Base-by-base conservation (phyloP, 768 basidiomycete genomes). In the Tubosaeta brunneosetosa region DNA sequence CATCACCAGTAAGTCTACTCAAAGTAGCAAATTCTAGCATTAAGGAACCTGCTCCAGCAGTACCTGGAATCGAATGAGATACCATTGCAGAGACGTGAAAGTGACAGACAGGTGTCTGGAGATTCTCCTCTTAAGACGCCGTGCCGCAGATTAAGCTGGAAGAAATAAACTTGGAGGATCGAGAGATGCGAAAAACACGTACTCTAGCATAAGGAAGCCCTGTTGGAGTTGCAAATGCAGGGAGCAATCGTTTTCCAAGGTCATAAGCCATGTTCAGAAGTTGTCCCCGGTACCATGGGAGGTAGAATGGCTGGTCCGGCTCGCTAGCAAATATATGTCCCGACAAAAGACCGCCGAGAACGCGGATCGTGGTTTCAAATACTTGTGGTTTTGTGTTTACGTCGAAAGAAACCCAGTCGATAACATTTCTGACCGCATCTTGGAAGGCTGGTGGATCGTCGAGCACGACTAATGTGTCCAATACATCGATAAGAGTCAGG, bases 351-450 rank as follows among this genome's bases (percentile, higher is more conserved):
- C 93, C 92, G 3, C 97, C 97, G 9, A 99, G 74, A 6, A 94
- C 91, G 26, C 94, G 84, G 50, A 98, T 98, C 1, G 91, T 97
- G 10, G 90, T 91, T 73, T 99, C 95, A 63, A 99, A 99, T 4
- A 98, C 88, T 77, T 99, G 95, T n/a, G 97, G 93, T 68, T 85
- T 91, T 38, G 91, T 92, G 69, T 97, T 86, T 52, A 93, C 87
- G 65, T 97, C 90, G 67, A 97, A 97, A 1, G 85, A 85, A 36
- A 97, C 89, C 78, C 81, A 84, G 49, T 83, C 70, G 47, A 95
- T 86, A 49, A 93, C 81, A 56, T 88, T 82, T 53, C 80, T 82
- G 47, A 98, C 86, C 3, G 91, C 94, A n/a, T 74, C 74, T 61
- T 91, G 87, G 62, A 97, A 97, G 6, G 86, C 89, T 47, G 73